These are phyloP conservation scores for Fomitopsis palustris DNA, from an alignment of 1,284 basidiomycete genomes.

Conservation along the genomic window DNA sequence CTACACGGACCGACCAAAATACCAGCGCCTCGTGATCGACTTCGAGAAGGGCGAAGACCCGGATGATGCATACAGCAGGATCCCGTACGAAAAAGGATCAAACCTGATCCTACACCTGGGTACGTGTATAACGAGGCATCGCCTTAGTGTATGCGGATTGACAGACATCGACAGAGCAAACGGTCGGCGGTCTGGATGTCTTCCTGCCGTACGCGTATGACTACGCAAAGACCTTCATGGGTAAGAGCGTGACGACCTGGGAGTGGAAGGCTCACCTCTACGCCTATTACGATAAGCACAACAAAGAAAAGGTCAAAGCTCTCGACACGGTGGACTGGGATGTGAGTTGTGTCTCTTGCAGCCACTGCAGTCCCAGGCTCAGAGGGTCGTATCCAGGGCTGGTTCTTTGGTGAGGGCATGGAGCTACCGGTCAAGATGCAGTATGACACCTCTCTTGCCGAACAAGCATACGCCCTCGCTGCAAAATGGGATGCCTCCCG, in stretches of 20 bases:
- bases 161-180: constrained; percentile 50
- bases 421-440: constrained; percentile 78
- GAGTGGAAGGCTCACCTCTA: constrained; percentile 90
- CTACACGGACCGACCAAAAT: constrained; percentile 62
- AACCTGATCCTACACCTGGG: constrained; percentile 71
- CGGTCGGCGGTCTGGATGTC: constrained; percentile 83
- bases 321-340: constrained; percentile 81
- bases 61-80: constrained; percentile 74
- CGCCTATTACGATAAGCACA: constrained; percentile 67
- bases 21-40: constrained; percentile 84
- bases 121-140: constrained; percentile 18
- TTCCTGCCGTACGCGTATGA: constrained; percentile 82
- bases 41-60: constrained; percentile 84
- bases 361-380: background rate
- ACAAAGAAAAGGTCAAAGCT: constrained; percentile 60
- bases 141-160: background rate
- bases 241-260: constrained; percentile 83
- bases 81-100: constrained; percentile 76
- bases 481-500: constrained; percentile 74
- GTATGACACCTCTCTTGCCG: constrained; percentile 82
- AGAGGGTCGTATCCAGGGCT: constrained; percentile 47
- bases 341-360: constrained; percentile 36
- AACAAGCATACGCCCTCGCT: constrained; percentile 70
- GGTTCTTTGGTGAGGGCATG: constrained; percentile 83
- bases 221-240: constrained; percentile 78